A percentile compares a stretch with the other conserved stretches of the same genome.
phyloP scores from a whole-genome alignment of 2,329 filamentous ascomycete species.

The Penicillium sp. region DNA sequence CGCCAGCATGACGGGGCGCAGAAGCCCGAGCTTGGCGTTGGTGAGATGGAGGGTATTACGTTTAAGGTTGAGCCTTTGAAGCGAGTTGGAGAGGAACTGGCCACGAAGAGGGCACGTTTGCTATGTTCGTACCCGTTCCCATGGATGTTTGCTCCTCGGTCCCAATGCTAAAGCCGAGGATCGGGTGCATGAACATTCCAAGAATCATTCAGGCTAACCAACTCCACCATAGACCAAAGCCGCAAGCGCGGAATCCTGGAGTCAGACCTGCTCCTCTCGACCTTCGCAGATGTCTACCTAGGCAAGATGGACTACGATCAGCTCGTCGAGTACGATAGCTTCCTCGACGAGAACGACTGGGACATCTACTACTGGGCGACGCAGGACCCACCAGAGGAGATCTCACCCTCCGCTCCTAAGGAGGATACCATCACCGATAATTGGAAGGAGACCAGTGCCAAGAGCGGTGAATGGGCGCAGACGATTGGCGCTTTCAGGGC shows the following conservation, averaged over 20 bases:
- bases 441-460: slow-evolving; percentile 53
- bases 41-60: slow-evolving; percentile 79
- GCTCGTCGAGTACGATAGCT: slow-evolving; percentile 80
- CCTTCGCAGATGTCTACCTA: slow-evolving; percentile 82
- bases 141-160: not conserved
- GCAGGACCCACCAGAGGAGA: slow-evolving; percentile 61
- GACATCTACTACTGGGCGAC: slow-evolving; percentile 99
- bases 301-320: slow-evolving; percentile 68
- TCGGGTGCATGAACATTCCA: not conserved
- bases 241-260: slow-evolving; percentile 95
- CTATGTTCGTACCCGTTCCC: slow-evolving; percentile 50
- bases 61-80: slow-evolving; percentile 91
- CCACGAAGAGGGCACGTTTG: slow-evolving; percentile 85
- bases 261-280: slow-evolving; percentile 91
- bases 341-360: slow-evolving; percentile 99
- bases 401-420: slow-evolving; percentile 48
- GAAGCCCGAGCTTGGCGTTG: slow-evolving; percentile 71
- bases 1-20: slow-evolving; percentile 54
- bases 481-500: slow-evolving; percentile 93
- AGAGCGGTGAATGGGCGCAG: slow-evolving; percentile 87
- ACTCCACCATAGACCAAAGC: slow-evolving; percentile 70
- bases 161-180: not conserved
- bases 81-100: slow-evolving; percentile 75
- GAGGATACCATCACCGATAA: slow-evolving; percentile 42
- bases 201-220: slow-evolving; percentile 7